Conservation (phyloP, 2,329 filamentous ascomycete species). For the Tolypocladium nubicola region DNA sequence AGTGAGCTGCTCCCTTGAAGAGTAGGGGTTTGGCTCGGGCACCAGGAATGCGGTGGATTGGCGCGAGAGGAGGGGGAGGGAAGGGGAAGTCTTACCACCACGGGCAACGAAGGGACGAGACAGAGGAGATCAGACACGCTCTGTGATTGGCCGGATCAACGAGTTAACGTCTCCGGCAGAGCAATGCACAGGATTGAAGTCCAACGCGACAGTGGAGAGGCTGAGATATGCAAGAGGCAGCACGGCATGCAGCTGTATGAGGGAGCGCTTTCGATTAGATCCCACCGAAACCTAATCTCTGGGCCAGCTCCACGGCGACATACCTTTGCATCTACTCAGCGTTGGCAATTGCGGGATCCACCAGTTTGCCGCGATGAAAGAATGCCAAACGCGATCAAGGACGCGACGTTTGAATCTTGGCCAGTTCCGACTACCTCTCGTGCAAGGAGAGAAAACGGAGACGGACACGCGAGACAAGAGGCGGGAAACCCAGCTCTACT, state of each 20-base stretch:
- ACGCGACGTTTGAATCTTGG: not conserved
- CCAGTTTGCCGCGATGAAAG: not conserved
- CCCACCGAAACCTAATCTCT: constrained; percentile 6
- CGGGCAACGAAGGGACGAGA: constrained; percentile 28
- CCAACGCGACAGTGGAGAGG: constrained; percentile 32
- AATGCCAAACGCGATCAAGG: not conserved
- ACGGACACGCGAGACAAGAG: not conserved
- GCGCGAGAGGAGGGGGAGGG: constrained; percentile 6
- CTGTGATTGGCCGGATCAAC: constrained; percentile 45
- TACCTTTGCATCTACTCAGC: constrained; percentile 12
- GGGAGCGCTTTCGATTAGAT: constrained; percentile 6
- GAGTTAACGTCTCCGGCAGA: constrained; percentile 55
- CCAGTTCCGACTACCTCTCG: not conserved
- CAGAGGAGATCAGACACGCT: constrained; percentile 36
- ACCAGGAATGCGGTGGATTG: constrained; percentile 14
- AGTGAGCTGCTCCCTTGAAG: constrained; percentile 16
- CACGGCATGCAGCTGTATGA: constrained; percentile 26
- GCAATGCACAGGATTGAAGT: constrained; percentile 30
- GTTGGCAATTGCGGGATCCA: not conserved
- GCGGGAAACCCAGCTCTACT: not conserved
- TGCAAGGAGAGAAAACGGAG: not conserved
- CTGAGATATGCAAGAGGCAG: constrained; percentile 21
- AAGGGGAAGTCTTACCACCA: constrained; percentile 39
- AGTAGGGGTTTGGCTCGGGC: constrained; percentile 14
- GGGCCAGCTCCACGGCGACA: constrained; percentile 7